phyloP scores from a whole-genome alignment of 768 basidiomycete genomes.

The Naganishia friedmannii region DNA sequence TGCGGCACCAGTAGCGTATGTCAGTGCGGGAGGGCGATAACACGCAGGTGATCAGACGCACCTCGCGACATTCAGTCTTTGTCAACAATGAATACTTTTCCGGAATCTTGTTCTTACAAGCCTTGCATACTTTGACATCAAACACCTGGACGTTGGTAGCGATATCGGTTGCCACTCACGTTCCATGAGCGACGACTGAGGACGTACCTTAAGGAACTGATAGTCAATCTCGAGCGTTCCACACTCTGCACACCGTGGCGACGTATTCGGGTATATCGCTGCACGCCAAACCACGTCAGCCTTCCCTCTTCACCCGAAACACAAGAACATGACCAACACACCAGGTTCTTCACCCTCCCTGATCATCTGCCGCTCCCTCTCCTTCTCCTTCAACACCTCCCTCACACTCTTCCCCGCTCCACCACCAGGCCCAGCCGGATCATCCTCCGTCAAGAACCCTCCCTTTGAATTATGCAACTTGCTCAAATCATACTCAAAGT shows the following conservation, averaged over 20 bases:
- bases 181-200: not conserved
- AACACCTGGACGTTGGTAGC: conserved; percentile 58
- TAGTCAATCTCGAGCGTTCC: conserved; percentile 83
- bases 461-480: conserved; percentile 97
- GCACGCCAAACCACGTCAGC: conserved; percentile 1
- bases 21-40: not conserved
- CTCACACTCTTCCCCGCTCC: conserved; percentile 67
- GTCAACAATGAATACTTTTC: conserved; percentile 93
- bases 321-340: conserved; percentile 31
- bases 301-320: not conserved
- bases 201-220: conserved; percentile 61
- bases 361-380: conserved; percentile 73
- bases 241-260: conserved; percentile 81
- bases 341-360: conserved; percentile 55
- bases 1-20: not conserved
- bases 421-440: conserved; percentile 53
- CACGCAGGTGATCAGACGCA: conserved; percentile 49
- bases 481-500: conserved; percentile 94
- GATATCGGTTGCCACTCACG: not conserved
- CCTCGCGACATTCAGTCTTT: conserved; percentile 97
- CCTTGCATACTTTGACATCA: conserved; percentile 77
- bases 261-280: conserved; percentile 77
- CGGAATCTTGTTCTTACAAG: conserved; percentile 81
- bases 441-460: conserved; percentile 88
- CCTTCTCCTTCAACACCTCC: conserved; percentile 69